Evolutionary conservation across 306 rosid species (phyloP).

Genomic region (Citrullus mucosospermus): DNA sequence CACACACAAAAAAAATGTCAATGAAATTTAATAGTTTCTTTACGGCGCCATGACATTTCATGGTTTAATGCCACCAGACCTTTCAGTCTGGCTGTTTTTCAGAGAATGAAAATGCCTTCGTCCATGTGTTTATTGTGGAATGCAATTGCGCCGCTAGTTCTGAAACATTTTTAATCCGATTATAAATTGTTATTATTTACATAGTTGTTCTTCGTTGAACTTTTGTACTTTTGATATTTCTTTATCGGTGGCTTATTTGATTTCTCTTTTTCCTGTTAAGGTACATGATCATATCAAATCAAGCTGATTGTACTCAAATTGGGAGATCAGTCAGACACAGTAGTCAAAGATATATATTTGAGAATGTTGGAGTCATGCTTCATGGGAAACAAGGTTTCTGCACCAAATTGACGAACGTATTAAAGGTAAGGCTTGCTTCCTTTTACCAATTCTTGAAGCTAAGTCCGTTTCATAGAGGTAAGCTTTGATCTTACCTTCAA

Average conservation of each 20-base stretch:
- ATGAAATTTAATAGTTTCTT: no score
- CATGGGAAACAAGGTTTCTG: slow-evolving; percentile 71
- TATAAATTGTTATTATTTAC: neutral
- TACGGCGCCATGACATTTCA: neutral
- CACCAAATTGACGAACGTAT: slow-evolving; percentile 43
- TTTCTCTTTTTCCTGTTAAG: slow-evolving; percentile 20
- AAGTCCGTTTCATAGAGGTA: neutral
- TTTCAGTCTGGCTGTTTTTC: neutral
- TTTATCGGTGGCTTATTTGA: neutral
- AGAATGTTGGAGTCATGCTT: slow-evolving; percentile 65
- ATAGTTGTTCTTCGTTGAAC: no score
- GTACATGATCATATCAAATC: slow-evolving; percentile 51
- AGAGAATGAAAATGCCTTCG: neutral
- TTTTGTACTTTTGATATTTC: neutral
- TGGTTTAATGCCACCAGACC: neutral
- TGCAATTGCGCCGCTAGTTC: neutral
- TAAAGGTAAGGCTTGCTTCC: slow-evolving; percentile 31
- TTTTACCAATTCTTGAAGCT: neutral
- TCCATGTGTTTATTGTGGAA: neutral
- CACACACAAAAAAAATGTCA: no score
- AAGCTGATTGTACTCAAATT: slow-evolving; percentile 22
- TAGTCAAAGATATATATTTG: slow-evolving; percentile 34
- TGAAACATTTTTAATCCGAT: neutral
- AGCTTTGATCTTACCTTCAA: neutral
- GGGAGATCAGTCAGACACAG: slow-evolving; percentile 18